Base-by-base conservation (phyloP, 257 asterid genomes). In the Leptodermis oblonga region DNA sequence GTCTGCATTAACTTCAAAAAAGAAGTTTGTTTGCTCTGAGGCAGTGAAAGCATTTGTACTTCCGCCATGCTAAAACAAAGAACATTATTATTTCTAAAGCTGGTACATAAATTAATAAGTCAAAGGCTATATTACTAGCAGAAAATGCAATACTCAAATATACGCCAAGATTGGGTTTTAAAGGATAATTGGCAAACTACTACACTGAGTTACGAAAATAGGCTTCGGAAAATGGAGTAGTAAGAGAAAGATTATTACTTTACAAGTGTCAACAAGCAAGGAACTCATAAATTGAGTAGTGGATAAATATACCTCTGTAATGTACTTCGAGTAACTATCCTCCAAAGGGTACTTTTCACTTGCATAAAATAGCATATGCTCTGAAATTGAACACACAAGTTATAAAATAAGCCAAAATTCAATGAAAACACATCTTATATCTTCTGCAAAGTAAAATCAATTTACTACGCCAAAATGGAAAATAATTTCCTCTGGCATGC, bases 321-420 rank as follows among this genome's bases (percentile, higher is more conserved):
- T 90, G 81, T 86, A 94, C 80, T 84, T 86, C 20, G 96, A 91
- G 84, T 94, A 94, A 84, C 96, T 90, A 77, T 94, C 97, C 82
- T 94, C 99, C 82, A 67, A 43, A 3, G 96, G 99, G 71, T 94
- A 94, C 86, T 94, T 94, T 75, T 90, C 97, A 77, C 97, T 94
- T 34, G 99, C 95, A 80, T 91, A 94, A 80, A 94, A 93, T 65
- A 94, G 86, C 99, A 94, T 94, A 77, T 94, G 99, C 71, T 90
- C 99, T 94, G 92, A 67, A 83, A 77, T 33, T 42, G 18, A 77
- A 61, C 36, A 51, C 45, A 80, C 36, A 22, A 45, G 10, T n/a
- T 5, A 3, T 46, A 53, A 55, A 0, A 28, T n/a, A 41, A 55
- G 17, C 28, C 2, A 62, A 10, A 61, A 17, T 59, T 59, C 49